Conservation (phyloP, 768 basidiomycete genomes). For the Antrodiella citrinella region DNA sequence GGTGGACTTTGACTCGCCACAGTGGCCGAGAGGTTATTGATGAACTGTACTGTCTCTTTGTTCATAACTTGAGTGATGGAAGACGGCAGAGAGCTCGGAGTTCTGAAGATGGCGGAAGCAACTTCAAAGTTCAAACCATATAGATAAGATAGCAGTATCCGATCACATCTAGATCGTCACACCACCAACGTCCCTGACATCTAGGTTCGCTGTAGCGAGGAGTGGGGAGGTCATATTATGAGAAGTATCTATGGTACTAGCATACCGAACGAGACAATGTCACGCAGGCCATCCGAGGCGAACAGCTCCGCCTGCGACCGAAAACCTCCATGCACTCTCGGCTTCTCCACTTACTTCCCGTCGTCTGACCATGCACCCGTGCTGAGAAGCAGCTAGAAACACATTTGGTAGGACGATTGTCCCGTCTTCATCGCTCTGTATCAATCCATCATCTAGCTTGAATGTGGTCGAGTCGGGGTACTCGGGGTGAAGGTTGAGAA, state of each 20-base stretch:
- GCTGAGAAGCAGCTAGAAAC: constrained; percentile 8
- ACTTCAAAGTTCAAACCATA: too few species aligned
- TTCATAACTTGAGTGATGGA: constrained; percentile 3
- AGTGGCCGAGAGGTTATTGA: constrained; percentile 51
- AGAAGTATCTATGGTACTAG: background rate
- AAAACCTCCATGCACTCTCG: background rate
- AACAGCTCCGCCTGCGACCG: background rate
- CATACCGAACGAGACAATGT: too few species aligned
- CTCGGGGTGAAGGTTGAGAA: background rate
- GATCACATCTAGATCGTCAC: background rate
- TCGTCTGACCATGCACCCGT: constrained; percentile 8
- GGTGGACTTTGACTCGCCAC: constrained; percentile 20
- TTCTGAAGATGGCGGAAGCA: too few species aligned
- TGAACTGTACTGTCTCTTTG: constrained; percentile 49
- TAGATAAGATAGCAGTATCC: too few species aligned
- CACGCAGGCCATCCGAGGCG: too few species aligned
- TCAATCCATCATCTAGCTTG: constrained; percentile 1
- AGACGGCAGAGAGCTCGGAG: too few species aligned
- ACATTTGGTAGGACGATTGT: background rate
- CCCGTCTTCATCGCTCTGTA: background rate
- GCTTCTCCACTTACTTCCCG: background rate
- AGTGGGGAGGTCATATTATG: constrained; percentile 40
- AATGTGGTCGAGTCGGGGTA: background rate
- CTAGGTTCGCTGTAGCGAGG: constrained; percentile 39
- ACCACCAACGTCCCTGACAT: constrained; percentile 41